Evolutionary conservation across 148 eudicot species (phyloP).

Genomic region (Rhododendron ferrugineum): DNA sequence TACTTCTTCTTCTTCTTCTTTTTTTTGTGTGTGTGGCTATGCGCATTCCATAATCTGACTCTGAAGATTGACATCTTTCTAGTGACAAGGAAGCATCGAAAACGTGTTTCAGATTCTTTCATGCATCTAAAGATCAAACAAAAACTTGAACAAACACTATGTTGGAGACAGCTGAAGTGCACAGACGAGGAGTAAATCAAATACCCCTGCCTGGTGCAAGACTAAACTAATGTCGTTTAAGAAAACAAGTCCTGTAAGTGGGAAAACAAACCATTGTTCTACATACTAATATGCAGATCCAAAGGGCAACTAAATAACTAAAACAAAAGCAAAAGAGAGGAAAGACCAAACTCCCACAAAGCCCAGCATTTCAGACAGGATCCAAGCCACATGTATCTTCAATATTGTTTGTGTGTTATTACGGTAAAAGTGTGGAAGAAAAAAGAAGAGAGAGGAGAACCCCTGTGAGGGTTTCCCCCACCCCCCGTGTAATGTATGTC

Average conservation of each 20-base stretch:
- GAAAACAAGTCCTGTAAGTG: no score
- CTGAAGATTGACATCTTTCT: not conserved
- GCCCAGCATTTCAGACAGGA: not conserved
- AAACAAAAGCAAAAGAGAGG: not conserved
- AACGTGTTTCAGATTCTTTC: not conserved
- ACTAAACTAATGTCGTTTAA: no score
- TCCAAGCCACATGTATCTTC: not conserved
- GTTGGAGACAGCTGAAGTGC: not conserved
- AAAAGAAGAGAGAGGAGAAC: not conserved
- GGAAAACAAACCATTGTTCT: not conserved
- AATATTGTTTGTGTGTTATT: not conserved
- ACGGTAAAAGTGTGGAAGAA: not conserved
- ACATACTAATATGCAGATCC: not conserved
- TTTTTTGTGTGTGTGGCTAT: not conserved
- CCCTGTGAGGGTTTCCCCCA: not conserved
- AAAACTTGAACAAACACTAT: not conserved
- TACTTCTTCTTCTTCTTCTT: no score
- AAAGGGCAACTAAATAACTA: not conserved
- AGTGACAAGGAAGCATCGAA: not conserved
- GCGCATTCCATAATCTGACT: not conserved
- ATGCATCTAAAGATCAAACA: not conserved
- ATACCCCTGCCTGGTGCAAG: not conserved
- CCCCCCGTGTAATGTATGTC: not conserved
- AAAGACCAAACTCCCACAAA: not conserved
- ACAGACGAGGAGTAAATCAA: not conserved